Evolutionary conservation across 257 asterid species (phyloP).

Genomic region (Echites panduratus): DNA sequence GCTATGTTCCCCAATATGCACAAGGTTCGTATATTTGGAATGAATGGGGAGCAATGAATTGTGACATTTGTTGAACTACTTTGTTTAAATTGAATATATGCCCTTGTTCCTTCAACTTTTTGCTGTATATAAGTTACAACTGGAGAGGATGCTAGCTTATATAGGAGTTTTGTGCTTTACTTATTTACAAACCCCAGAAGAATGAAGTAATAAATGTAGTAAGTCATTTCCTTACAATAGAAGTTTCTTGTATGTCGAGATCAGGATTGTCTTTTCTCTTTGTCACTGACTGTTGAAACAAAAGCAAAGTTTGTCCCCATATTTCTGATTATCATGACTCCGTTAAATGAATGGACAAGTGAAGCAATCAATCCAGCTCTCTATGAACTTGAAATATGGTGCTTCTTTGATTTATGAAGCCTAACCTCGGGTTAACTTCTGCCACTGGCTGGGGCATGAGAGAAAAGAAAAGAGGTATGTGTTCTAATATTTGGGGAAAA

Average conservation of each 20-base stretch:
- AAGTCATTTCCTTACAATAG: conserved; percentile 21
- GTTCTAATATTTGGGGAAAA: background rate
- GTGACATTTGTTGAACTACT: conserved; percentile 11
- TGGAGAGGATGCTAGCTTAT: conserved; percentile 29
- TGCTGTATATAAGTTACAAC: conserved; percentile 43
- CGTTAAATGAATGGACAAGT: background rate
- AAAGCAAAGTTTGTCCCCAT: background rate
- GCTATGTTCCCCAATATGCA: conserved; percentile 93
- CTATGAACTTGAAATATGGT: background rate
- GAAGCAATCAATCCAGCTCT: background rate
- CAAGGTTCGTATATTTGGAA: conserved; percentile 86
- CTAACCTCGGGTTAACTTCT: background rate
- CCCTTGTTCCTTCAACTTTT: conserved; percentile 17
- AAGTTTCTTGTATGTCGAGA: conserved; percentile 4
- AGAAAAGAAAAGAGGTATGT: background rate
- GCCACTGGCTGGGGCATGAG: background rate
- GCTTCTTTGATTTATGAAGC: background rate
- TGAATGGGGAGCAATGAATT: conserved; percentile 59
- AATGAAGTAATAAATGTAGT: conserved; percentile 35
- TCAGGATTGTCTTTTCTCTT: background rate
- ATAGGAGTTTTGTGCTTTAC: conserved; percentile 24
- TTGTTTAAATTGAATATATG: conserved; percentile 15
- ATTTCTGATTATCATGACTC: background rate
- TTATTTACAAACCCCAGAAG: conserved; percentile 23
- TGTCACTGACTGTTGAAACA: background rate